Evolutionary conservation across 768 basidiomycete species (phyloP).

Genomic region (Suillus spraguei): DNA sequence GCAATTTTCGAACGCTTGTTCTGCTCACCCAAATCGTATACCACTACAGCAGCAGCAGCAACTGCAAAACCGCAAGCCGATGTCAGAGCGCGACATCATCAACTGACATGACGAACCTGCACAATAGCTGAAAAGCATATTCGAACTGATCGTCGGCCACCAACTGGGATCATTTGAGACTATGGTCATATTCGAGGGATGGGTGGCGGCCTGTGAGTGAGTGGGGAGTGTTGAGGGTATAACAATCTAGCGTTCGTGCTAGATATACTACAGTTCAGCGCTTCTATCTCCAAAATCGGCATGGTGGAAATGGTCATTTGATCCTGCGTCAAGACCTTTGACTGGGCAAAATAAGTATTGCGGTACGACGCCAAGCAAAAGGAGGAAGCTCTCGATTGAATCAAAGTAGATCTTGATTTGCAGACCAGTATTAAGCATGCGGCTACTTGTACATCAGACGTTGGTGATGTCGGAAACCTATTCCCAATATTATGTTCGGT

Average conservation of each 20-base stretch:
- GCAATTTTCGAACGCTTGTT: rapidly evolving
- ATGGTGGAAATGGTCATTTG: neutral
- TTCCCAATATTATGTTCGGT: neutral
- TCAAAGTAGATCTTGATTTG: neutral
- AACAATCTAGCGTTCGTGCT: neutral
- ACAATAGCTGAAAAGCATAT: neutral
- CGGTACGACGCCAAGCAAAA: neutral
- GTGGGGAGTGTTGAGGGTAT: neutral
- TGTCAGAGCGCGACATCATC: neutral
- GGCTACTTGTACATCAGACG: neutral
- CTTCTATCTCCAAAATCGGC: neutral
- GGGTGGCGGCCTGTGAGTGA: neutral
- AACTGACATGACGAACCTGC: neutral
- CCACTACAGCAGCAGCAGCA: neutral
- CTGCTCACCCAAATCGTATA: neutral
- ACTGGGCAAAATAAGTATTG: neutral
- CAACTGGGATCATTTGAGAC: neutral
- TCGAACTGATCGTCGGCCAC: neutral
- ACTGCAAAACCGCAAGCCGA: neutral
- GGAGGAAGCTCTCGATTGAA: neutral
- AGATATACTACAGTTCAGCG: neutral
- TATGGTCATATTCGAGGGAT: neutral
- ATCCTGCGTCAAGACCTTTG: neutral
- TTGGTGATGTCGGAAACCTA: neutral
- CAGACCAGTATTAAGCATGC: neutral